Conservation (phyloP, 2,329 filamentous ascomycete species). For the Cordyceps cateniannulata region DNA sequence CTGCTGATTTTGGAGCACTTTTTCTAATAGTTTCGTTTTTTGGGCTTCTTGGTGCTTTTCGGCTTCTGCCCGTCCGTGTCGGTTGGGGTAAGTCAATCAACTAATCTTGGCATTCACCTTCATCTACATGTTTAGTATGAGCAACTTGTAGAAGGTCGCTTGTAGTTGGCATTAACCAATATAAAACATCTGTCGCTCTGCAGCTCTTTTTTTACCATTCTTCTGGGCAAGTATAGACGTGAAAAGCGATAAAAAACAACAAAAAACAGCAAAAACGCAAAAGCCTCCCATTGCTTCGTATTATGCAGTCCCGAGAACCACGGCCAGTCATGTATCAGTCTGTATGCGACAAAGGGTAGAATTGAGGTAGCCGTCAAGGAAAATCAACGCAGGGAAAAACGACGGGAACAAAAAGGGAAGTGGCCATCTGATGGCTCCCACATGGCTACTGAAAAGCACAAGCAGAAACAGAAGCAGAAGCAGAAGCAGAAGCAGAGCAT, state of each 20-base stretch:
- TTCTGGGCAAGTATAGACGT: slow-evolving; percentile 4
- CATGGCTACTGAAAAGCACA: slow-evolving; percentile 4
- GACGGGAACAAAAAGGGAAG: background rate
- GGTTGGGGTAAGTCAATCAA: background rate
- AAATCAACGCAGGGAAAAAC: slow-evolving; percentile 2
- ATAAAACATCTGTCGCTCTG: background rate
- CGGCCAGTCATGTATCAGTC: background rate
- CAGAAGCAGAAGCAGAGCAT: slow-evolving; percentile 5
- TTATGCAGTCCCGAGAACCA: slow-evolving; percentile 6
- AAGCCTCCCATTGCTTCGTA: slow-evolving; percentile 2
- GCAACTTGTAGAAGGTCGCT: no score
- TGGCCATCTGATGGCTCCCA: background rate
- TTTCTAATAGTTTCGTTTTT: background rate
- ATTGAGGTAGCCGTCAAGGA: background rate
- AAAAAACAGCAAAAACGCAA: background rate
- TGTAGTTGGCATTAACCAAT: background rate
- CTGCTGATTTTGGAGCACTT: background rate
- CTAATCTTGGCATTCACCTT: background rate
- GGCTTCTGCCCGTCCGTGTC: background rate
- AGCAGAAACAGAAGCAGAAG: background rate
- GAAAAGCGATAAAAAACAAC: background rate
- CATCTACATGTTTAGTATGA: no score
- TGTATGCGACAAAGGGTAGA: background rate
- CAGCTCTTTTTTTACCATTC: slow-evolving; percentile 3
- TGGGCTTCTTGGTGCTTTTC: background rate